Conservation (phyloP, 2,329 filamentous ascomycete genomes). For the Hypoxylon sp. region DNA sequence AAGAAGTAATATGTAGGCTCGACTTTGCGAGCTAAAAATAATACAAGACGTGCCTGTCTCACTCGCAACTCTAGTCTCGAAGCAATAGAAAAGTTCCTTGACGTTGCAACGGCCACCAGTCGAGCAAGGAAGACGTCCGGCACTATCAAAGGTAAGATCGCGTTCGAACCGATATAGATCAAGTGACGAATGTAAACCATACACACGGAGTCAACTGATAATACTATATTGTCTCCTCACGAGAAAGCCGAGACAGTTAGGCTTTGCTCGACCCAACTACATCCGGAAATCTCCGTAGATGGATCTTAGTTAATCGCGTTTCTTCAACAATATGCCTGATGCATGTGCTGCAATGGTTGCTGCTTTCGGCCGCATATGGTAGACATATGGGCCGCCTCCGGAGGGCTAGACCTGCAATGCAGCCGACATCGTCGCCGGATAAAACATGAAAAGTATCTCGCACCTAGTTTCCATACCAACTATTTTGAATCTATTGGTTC, state of each 20-base stretch:
- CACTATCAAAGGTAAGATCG: neutral
- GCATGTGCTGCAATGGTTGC: neutral
- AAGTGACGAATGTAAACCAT: slow-evolving; percentile 8
- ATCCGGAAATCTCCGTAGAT: neutral
- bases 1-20: slow-evolving; percentile 48
- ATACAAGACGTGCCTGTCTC: neutral
- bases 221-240: neutral
- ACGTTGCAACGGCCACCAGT: neutral
- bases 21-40: neutral
- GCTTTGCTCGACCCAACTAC: neutral
- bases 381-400: neutral
- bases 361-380: neutral
- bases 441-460: neutral
- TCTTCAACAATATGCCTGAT: slow-evolving; percentile 2
- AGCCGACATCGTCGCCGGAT: neutral
- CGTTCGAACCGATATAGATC: neutral
- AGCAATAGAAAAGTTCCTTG: neutral
- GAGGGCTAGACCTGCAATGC: neutral
- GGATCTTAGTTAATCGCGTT: neutral
- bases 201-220: slow-evolving; percentile 2
- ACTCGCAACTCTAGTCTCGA: neutral
- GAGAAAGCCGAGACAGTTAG: slow-evolving; percentile 5
- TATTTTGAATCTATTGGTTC: neutral
- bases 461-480: neutral
- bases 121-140: neutral